Base-by-base conservation (phyloP, 2,329 filamentous ascomycete genomes). In the Diaporthe caulivora region DNA sequence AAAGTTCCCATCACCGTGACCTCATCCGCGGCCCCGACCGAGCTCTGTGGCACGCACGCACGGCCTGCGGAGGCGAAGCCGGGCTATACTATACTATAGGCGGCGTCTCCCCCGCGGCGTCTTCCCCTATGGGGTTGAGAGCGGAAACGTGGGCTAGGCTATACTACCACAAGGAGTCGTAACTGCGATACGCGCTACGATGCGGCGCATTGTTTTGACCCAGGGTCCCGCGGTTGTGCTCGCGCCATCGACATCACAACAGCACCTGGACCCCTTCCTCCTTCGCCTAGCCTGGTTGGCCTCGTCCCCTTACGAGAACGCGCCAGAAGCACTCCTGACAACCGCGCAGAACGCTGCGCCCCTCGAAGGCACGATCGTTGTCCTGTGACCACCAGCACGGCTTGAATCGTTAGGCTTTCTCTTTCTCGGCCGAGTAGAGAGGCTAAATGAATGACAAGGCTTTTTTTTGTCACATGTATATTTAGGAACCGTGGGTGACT, bases 1-100 rank as follows among this genome's bases (percentile, higher is more conserved):
- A 67, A 67, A 67, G 62, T 53, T 47, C 17, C 47, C 11, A 13
- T 44, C 62, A 53, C 29, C 21, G 62, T 67, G 62, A 67, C 47
- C 47, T 67, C 62, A 67, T 40, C 21, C 40, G 62, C 60, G 47
- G n/a, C 62, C 31, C 31, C 47, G 13, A 53, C 8, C 49, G 37
- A 40, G 37, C 37, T 40, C 13, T 29, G 31, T 67, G 21, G n/a
- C 17, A 40, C 31, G 31, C 17, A 40, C 31, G 60, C 60, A 65
- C 60, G 60, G 60, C 60, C 60, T 18, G 60, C 34, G 34, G 60
- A 31, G 44, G 44, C 31, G 44, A 65, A 9, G 18, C 44, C 51
- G 44, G 62, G n/a, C n/a, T n/a, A n/a, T n/a, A n/a, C 62, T 26
- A 65, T 51, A 51, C 62, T 51, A 18, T 17, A 53, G 62, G 31